Evolutionary conservation across 306 rosid genomes (phyloP), one percentile per base, ranked within the genome.

Genomic region (Carpinus viminea): DNA sequence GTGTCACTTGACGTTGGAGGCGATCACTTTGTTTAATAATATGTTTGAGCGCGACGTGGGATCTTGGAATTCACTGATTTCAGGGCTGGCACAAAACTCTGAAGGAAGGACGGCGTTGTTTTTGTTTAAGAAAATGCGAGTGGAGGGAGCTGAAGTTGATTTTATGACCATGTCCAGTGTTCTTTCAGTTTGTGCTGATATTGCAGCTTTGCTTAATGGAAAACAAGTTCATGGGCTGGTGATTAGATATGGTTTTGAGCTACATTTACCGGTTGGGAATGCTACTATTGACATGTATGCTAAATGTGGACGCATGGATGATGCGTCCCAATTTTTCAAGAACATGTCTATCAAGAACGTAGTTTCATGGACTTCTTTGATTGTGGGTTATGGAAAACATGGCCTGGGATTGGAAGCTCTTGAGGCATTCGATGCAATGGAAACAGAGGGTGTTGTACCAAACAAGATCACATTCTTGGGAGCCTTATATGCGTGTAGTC

Each of bases 51-150:
- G 75, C 46, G 74, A 81, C 10, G 50, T 51, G 21, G 85, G 82
- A 64, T 76, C 85, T n/a, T 84, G 87, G 82, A 84, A 84, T 69
- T 59, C 83, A 13, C 18, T 77, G 71, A 80, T 84, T 68, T 80
- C 80, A 8, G 85, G 85, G 0, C 77, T 77, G 9, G 77, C 73
- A 17, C 72, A 18, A 18, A 66, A 68, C 75, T 82, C 73, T 8
- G 74, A 74, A 74, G 83, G 79, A 70, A 78, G 73, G 50, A 53
- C 9, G 8, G 87, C 76, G 1, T 68, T 84, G 79, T 13, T 55
- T 73, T 77, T 65, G 65, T 80, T 56, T 74, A 82, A 77, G 50
- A 57, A 47, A 77, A 80, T 77, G 83, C 77, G 77, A 61, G n/a
- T 70, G 47, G 80, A 81, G 73, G 78, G 85, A 50, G 56, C 64